Evolutionary conservation across 805 yeast genomes (phyloP).

Genomic region (Yarrowia sp.): DNA sequence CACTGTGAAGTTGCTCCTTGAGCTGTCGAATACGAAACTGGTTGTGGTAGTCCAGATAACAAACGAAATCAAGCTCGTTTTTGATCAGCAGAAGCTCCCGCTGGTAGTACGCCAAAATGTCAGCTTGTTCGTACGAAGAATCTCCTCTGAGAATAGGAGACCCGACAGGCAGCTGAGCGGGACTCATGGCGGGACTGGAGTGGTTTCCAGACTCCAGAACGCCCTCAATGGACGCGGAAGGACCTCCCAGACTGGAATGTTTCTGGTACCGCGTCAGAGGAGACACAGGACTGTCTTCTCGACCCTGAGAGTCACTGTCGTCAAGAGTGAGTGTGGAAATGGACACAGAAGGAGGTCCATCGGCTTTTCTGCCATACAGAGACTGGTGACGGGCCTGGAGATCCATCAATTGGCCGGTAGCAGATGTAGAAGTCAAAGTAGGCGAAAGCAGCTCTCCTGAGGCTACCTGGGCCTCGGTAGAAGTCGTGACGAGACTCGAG

Average conservation of each 20-base stretch:
- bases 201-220: conserved; percentile 2
- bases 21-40: conserved; percentile 41
- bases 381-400: conserved; percentile 18
- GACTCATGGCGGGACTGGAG: conserved; percentile 9
- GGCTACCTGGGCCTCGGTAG: conserved; percentile 15
- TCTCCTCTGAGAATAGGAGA: conserved; percentile 9
- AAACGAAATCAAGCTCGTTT: conserved; percentile 61
- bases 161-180: conserved; percentile 5
- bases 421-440: neutral
- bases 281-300: conserved; percentile 14
- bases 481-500: neutral
- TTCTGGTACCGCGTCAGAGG: conserved; percentile 9
- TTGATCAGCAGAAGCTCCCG: conserved; percentile 54
- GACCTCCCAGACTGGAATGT: neutral
- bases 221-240: conserved; percentile 6
- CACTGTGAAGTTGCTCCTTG: conserved; percentile 36
- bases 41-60: conserved; percentile 49
- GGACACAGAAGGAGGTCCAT: conserved; percentile 9
- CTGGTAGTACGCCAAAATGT: conserved; percentile 46
- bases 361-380: conserved; percentile 9
- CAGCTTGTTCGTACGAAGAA: conserved; percentile 7
- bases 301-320: neutral
- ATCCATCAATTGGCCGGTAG: conserved; percentile 11
- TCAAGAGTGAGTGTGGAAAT: conserved; percentile 2
- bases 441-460: conserved; percentile 24